Conservation (phyloP, 2,329 filamentous ascomycete species). For the Septoria petroselini region DNA sequence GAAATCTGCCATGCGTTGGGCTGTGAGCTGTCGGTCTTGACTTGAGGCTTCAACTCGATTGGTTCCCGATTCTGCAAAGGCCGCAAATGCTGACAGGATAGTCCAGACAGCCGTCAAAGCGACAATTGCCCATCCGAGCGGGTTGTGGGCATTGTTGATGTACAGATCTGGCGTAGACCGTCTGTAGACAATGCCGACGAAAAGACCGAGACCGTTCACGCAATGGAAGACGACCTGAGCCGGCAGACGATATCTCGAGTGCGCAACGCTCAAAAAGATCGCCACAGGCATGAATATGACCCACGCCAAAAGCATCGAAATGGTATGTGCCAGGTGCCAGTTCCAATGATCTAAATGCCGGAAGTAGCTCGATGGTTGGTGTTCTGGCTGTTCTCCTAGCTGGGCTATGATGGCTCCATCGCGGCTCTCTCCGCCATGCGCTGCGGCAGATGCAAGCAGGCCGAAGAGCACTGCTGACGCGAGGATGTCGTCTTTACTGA, state of each 20-base stretch:
- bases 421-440: conserved; percentile 40
- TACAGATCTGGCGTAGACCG: conserved; percentile 80
- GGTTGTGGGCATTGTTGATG: conserved; percentile 81
- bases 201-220: conserved; percentile 55
- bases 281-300: conserved; percentile 68
- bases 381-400: conserved; percentile 23
- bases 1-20: conserved; percentile 36
- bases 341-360: conserved; percentile 52
- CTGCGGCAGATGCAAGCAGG: conserved; percentile 41
- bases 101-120: conserved; percentile 69
- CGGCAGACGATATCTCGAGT: conserved; percentile 69
- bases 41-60: conserved; percentile 12
- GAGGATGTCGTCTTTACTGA: conserved; percentile 10
- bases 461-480: conserved; percentile 39
- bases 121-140: conserved; percentile 79
- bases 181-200: conserved; percentile 71
- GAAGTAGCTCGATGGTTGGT: conserved; percentile 53
- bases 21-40: conserved; percentile 12
- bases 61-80: conserved; percentile 42
- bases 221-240: conserved; percentile 59
- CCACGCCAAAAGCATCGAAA: conserved; percentile 69
- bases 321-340: conserved; percentile 66
- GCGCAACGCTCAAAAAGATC: conserved; percentile 82
- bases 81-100: conserved; percentile 63
- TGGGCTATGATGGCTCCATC: conserved; percentile 17